phyloP scores from a whole-genome alignment of 2,329 filamentous ascomycete species.

The Aspergillus novofumigatus region DNA sequence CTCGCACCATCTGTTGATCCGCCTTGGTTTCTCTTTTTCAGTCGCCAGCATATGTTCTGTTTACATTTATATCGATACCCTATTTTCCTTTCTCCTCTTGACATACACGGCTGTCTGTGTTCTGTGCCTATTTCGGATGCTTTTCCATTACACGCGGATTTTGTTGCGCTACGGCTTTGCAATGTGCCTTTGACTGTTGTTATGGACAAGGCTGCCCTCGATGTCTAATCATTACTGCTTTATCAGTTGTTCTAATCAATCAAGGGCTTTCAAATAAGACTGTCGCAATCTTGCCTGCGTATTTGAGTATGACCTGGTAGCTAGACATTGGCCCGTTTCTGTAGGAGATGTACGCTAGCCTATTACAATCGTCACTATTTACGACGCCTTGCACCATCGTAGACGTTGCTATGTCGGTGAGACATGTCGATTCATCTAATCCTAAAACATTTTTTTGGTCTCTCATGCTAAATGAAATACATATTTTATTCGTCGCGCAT shows the following conservation, averaged over 20 bases:
- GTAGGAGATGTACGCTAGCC: too few species aligned
- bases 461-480: not conserved
- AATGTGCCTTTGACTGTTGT: not conserved
- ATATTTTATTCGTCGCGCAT: conserved; percentile 46
- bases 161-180: conserved; percentile 1
- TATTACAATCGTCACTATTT: too few species aligned
- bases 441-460: not conserved
- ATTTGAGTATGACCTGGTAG: not conserved
- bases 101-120: conserved; percentile 10
- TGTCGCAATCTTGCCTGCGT: not conserved
- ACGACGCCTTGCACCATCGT: not conserved
- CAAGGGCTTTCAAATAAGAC: not conserved
- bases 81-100: conserved; percentile 20
- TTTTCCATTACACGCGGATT: not conserved
- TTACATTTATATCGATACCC: conserved; percentile 33
- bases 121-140: conserved; percentile 8
- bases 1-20: conserved; percentile 1
- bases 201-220: not conserved
- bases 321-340: not conserved
- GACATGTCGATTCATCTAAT: not conserved
- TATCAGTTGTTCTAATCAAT: not conserved
- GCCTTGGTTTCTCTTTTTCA: conserved; percentile 13
- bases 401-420: not conserved
- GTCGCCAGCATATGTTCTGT: conserved; percentile 14
- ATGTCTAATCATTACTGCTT: not conserved